Evolutionary conservation across 441 rosid genomes (phyloP), one percentile per base, ranked within the genome.

Genomic region (Erodium trifolium): DNA sequence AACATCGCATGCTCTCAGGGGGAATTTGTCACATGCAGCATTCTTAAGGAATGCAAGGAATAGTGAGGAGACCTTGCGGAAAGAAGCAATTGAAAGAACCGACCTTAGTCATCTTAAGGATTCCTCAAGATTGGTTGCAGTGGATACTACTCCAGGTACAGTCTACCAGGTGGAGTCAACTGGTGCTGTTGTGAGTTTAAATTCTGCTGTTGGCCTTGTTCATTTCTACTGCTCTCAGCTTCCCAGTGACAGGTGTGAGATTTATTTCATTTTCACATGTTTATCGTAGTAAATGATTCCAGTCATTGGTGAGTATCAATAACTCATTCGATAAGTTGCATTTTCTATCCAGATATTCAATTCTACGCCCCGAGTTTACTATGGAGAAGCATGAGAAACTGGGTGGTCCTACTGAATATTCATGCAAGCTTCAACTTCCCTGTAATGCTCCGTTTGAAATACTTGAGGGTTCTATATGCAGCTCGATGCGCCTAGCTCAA

Each of bases 201-300:
- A 95, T 78, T 92, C 98, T 64, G 96, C 99, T 59, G 96, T 95
- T 70, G 99, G 99, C 60, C 93, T 95, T 57, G 70, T 95, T 71
- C 97, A 92, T 77, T 90, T 95, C 78, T 95, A 88, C 82, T 95
- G 99, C 78, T 95, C 98, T 74, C 97, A 95, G 87, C 83, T 95
- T 70, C 99, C 99, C 1, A 94, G 98, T 71, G 98, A 95, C 86
- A 91, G 99, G 99, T 90, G 66, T 62, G 18, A 53, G 37, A 66
- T 47, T 76, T 70, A 45, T 3, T 60, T 23, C 65, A 60, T 60
- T 34, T 8, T 19, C 18, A 11, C n/a, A 23, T n/a, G 11, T 60
- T 11, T 60, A 10, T 60, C 13, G 11, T 47, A 19, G 35, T 60
- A 14, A 60, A 60, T 19, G 55, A 47, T 47, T 47, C 55, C 16